Evolutionary conservation across 2,329 filamentous ascomycete genomes (phyloP).

Genomic region (Trichoderma koningii): DNA sequence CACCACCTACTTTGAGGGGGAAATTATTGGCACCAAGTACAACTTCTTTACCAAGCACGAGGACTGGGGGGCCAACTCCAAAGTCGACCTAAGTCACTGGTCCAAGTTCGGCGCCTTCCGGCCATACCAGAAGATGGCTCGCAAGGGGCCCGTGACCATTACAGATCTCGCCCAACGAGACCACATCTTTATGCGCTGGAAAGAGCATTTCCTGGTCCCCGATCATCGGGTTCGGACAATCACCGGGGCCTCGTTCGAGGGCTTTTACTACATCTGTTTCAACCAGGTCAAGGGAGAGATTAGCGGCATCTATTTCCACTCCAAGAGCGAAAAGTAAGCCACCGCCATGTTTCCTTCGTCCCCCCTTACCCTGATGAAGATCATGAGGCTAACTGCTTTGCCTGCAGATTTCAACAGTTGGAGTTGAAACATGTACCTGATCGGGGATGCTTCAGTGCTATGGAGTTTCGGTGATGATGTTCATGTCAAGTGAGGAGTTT

Average conservation of each 20-base stretch:
- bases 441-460: constrained; percentile 76
- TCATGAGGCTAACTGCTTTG: neutral
- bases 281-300: constrained; percentile 86
- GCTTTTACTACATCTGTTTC: constrained; percentile 99
- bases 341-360: neutral
- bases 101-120: constrained; percentile 84
- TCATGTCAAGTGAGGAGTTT: constrained; percentile 1
- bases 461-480: constrained; percentile 68
- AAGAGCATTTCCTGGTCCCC: constrained; percentile 95
- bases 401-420: constrained; percentile 79
- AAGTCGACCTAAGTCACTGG: constrained; percentile 93
- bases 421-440: constrained; percentile 88
- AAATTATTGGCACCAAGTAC: constrained; percentile 94
- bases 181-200: constrained; percentile 98
- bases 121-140: constrained; percentile 64
- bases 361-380: neutral
- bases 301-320: constrained; percentile 95
- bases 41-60: constrained; percentile 89
- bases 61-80: constrained; percentile 88
- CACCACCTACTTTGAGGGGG: constrained; percentile 96
- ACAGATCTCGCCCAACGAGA: constrained; percentile 77
- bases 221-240: constrained; percentile 92
- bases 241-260: constrained; percentile 92
- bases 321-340: constrained; percentile 92
- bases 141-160: constrained; percentile 58